A percentile compares a stretch with the other conserved stretches of the same genome.
phyloP scores from a whole-genome alignment of 352 stramenopile genomes.

The Nothophytophthora sp. region DNA sequence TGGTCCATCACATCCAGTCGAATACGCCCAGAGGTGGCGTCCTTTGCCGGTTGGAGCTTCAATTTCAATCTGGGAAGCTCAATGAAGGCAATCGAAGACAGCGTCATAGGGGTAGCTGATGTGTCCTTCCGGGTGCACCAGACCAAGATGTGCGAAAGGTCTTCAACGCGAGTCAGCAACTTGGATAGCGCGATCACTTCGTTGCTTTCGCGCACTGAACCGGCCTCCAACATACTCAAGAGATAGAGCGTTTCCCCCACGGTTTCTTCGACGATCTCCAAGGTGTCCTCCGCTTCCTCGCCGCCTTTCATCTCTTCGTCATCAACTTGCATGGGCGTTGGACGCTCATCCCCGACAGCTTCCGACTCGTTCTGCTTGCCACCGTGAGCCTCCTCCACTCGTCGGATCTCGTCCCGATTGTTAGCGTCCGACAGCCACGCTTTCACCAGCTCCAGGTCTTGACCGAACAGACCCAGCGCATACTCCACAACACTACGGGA shows the following conservation, averaged over 20 bases:
- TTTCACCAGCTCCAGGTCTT: slow-evolving; percentile 63
- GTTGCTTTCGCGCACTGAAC: slow-evolving; percentile 33
- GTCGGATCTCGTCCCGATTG: slow-evolving; percentile 67
- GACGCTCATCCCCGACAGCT: not conserved
- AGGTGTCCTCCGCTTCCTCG: slow-evolving; percentile 45
- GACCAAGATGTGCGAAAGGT: slow-evolving; percentile 97
- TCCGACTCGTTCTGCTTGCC: slow-evolving; percentile 2
- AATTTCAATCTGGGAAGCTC: slow-evolving; percentile 98
- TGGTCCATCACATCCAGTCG: slow-evolving; percentile 78
- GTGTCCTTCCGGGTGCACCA: slow-evolving; percentile 84
- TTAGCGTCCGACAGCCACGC: slow-evolving; percentile 63
- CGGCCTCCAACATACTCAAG: slow-evolving; percentile 92
- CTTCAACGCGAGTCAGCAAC: slow-evolving; percentile 94
- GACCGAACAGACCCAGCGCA: slow-evolving; percentile 61
- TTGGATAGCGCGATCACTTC: slow-evolving; percentile 75
- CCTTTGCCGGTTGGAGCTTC: slow-evolving; percentile 87
- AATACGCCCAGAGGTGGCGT: slow-evolving; percentile 42
- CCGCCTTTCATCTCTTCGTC: slow-evolving; percentile 51
- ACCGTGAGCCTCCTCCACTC: slow-evolving; percentile 37
- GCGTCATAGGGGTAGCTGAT: not conserved
- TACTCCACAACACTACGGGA: slow-evolving; percentile 67
- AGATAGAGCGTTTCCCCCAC: slow-evolving; percentile 87
- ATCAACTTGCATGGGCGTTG: slow-evolving; percentile 43
- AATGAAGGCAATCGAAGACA: slow-evolving; percentile 91
- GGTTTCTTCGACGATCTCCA: slow-evolving; percentile 62